Evolutionary conservation across 192 early-diverging fungal species (phyloP), one percentile per base, ranked within the genome.

Genomic region (Entomortierella lignicola): DNA sequence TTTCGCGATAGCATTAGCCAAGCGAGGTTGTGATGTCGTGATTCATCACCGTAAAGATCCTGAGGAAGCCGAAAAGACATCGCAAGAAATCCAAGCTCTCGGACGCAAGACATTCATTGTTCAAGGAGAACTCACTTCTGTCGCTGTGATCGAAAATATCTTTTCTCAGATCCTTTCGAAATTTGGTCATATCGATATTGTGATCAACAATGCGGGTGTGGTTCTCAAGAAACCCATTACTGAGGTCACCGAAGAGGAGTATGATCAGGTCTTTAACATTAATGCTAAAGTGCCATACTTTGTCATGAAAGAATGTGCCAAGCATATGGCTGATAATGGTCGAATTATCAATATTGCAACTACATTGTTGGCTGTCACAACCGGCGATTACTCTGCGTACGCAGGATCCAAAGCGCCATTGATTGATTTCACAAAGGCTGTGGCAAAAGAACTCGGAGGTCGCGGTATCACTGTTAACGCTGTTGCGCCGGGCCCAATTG

Each of bases 211-310:
- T 21, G 82, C 82, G 0, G 82, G 73, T 12, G 44, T 67, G 26
- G 71, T 72, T 1, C 57, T 77, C 64, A 70, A 68, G 63, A 80
- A 77, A 26, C 55, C 77, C 48, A 55, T 84, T 25, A 43, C 60
- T 0, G 31, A 82, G 30, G 80, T 64, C 34, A 54, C 73, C 1
- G 79, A 81, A 27, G 63, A 52, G 3, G 83, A 84, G 29, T 84
- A 79, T 44, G 81, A 84, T 54, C n/a, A 39, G 10, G 4, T 59
- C 0, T 84, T 84, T 55, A 39, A 43, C 8, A 77, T 82, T 55
- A 84, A 84, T 34, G 63, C 74, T 29, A 80, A 81, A 69, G 77
- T 74, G 12, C 79, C 83, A 8, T 84, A 70, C 77, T 75, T 84
- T 41, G 54, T 81, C 12, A 74, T 82, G 63, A 62, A 68, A 41